Percentiles rank a stretch among this genome's conserved stretches.
Evolutionary conservation across 139 green algal genomes (phyloP).

Genomic region (Parachlorella kessleri): DNA sequence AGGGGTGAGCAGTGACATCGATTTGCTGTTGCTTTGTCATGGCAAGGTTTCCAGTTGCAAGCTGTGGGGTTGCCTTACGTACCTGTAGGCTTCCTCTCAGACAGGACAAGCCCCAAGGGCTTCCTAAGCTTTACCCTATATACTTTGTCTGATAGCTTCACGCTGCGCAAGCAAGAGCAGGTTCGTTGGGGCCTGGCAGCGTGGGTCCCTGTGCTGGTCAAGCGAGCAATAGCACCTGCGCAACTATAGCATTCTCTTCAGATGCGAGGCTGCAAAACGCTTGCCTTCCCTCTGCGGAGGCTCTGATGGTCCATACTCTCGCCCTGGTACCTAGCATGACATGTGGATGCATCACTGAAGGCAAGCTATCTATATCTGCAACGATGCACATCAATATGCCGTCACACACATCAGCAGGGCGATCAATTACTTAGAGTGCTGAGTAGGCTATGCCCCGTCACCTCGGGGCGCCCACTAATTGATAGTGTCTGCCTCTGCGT

Average conservation of each 20-base stretch:
- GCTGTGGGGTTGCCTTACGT: neutral
- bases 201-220: neutral
- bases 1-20: neutral
- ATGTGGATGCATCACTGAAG: neutral
- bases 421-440: no score
- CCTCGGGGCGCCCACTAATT: no score
- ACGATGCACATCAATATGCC: no score
- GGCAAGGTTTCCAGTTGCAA: no score
- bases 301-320: neutral
- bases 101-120: slow-evolving; percentile 43
- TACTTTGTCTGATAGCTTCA: no score
- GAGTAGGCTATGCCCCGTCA: no score
- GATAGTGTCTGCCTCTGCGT: no score
- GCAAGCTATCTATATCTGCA: neutral
- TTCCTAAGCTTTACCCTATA: slow-evolving; percentile 9
- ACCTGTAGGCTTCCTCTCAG: slow-evolving; percentile 25
- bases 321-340: neutral
- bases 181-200: neutral
- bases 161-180: no score
- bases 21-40: no score
- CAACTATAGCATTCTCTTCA: no score
- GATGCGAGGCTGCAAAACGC: neutral
- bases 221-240: neutral
- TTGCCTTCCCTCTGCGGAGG: neutral
- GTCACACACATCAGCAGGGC: no score